These are phyloP conservation scores for Wickerhamiella lipophila DNA, from an alignment of 805 yeast genomes.

Conservation along the genomic window DNA sequence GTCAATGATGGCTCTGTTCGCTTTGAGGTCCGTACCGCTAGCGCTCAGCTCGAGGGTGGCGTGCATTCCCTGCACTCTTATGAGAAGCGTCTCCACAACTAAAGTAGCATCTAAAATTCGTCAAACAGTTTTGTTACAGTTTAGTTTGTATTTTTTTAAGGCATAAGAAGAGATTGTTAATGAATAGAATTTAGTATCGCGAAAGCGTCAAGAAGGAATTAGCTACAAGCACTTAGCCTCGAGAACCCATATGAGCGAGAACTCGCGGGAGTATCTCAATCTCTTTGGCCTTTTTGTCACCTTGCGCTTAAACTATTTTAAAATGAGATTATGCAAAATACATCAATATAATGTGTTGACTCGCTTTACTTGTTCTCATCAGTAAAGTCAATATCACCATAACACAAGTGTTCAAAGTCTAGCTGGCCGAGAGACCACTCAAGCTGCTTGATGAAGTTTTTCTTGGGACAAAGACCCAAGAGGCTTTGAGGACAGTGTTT, in stretches of 20 bases:
- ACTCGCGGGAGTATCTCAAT: too few species aligned
- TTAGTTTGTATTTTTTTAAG: too few species aligned
- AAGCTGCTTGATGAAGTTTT: conserved; percentile 23
- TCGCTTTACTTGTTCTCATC: not conserved
- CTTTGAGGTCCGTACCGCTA: conserved; percentile 95
- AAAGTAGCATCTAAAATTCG: conserved; percentile 18
- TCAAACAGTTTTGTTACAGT: not conserved
- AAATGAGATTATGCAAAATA: too few species aligned
- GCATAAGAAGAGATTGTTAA: too few species aligned
- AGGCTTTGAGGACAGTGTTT: conserved; percentile 25
- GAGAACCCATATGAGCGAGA: too few species aligned
- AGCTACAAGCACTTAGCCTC: too few species aligned
- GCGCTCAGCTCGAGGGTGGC: conserved; percentile 99
- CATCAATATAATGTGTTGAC: too few species aligned
- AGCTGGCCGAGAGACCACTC: conserved; percentile 21
- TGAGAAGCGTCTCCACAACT: conserved; percentile 93
- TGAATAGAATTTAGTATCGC: too few species aligned
- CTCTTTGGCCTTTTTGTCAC: too few species aligned
- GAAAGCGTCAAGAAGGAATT: too few species aligned
- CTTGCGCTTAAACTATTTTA: too few species aligned
- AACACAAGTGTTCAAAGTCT: conserved; percentile 26
- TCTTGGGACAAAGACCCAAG: conserved; percentile 28
- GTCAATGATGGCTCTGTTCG: conserved; percentile 63
- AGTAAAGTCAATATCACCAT: not conserved
- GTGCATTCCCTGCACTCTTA: conserved; percentile 91